Base-by-base conservation (phyloP, 2,329 filamentous ascomycete species). In the Diplocarpon rosae region DNA sequence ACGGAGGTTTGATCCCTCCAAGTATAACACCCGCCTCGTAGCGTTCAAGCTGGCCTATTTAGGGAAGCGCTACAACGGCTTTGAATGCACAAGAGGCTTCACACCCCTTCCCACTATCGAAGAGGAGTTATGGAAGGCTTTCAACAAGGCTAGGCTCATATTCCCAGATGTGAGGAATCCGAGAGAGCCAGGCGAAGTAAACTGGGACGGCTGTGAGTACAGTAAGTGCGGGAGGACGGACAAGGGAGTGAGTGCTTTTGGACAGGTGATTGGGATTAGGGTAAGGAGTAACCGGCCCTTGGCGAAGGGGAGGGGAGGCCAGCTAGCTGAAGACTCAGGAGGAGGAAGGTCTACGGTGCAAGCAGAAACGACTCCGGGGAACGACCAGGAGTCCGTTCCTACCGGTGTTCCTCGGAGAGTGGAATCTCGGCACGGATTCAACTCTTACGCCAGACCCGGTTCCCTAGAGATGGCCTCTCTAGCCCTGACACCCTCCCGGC, bases 161-260 rank as follows among this genome's bases (percentile, higher is more conserved):
- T 83, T 83, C 50, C 85, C 87, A 13, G 60, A 65, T 11, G 63
- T 63, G 45, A 63, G 57, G 39, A 59, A 62, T 51, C 66, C 68
- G 4, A 57, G 62, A 35, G 62, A 66, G 46, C 65, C 67, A 14
- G 70, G 76, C 9, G 66, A 74, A 42, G 70, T 95, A 20, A 82
- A 85, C 63, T 95, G 87, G 74, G 78, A 85, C 29, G 80, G 81
- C 7, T 89, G 80, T 63, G 85, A 94, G 49, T 98, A 96, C 64
- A 88, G 85, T 30, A 98, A 98, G 64, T 95, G 90, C 59, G 92
- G 92, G 1, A 74, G 92, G 51, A 98, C 92, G 14, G 92, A 98
- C 62, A 74, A 80, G 43, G 92, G 92, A 11, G 92, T 98, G 30
- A 95, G 88, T 64, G 89, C 92, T 2, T 98, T 98, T 67, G 92